A percentile compares a stretch with the other conserved stretches of the same genome.
These are phyloP conservation scores for Platanthera zijinensis DNA, from an alignment of 106 monocot species.

Conservation along the genomic window DNA sequence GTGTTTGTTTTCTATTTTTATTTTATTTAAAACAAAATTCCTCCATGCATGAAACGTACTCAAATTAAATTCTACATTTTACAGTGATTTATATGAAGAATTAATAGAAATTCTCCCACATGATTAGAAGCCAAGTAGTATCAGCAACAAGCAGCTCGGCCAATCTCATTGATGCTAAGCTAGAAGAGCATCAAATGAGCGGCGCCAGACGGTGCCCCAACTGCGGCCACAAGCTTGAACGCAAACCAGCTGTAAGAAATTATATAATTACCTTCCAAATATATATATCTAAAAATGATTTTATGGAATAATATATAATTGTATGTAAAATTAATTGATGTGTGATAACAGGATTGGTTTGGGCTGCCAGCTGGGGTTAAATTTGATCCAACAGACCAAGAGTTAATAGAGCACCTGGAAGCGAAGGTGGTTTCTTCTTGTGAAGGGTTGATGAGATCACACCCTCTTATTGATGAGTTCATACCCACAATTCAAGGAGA, in stretches of 20 bases:
- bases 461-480: conserved; percentile 93
- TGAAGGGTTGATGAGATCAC: conserved; percentile 21
- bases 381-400: conserved; percentile 92
- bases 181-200: conserved; percentile 61
- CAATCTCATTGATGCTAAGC: conserved; percentile 70
- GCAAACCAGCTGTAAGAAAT: conserved; percentile 29
- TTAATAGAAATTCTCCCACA: background rate
- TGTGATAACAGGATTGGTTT: conserved; percentile 45
- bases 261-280: background rate
- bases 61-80: background rate
- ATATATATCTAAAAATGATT: background rate
- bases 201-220: conserved; percentile 59
- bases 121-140: background rate
- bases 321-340: background rate
- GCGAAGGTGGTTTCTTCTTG: conserved; percentile 46
- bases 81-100: background rate
- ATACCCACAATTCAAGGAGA: conserved; percentile 86
- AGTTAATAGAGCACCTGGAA: conserved; percentile 82
- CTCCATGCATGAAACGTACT: background rate
- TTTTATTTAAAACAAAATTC: too few species aligned
- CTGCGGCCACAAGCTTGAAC: conserved; percentile 70
- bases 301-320: background rate
- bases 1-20: background rate
- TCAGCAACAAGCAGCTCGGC: conserved; percentile 17
- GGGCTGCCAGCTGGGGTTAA: conserved; percentile 78